phyloP scores from a whole-genome alignment of 129 eudicot genomes.

The Smallanthus sonchifolius region DNA sequence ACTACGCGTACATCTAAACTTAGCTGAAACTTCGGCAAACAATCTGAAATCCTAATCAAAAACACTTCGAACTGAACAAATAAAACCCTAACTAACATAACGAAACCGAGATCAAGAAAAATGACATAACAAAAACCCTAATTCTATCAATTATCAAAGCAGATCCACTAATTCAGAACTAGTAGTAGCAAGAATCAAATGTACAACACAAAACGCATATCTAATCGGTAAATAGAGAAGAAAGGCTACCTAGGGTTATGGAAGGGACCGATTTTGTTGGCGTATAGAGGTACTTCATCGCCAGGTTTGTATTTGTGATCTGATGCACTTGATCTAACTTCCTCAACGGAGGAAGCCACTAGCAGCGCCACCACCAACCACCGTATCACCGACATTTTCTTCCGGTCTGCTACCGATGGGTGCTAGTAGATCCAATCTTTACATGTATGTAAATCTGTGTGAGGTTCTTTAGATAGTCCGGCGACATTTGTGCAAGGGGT shows the following conservation, averaged over 20 bases:
- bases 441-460: conserved; percentile 1
- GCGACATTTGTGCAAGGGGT: conserved; percentile 11
- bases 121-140: not conserved
- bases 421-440: conserved; percentile 22
- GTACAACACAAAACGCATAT: not conserved
- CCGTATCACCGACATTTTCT: conserved; percentile 27
- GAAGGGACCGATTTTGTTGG: conserved; percentile 91
- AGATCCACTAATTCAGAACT: conserved; percentile 11
- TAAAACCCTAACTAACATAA: not conserved
- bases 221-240: not conserved
- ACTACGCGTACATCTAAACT: not conserved
- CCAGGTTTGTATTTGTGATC: conserved; percentile 73
- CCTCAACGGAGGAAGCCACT: not conserved
- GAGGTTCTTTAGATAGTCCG: conserved; percentile 1
- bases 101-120: conserved; percentile 12
- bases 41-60: not conserved
- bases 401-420: not conserved
- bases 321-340: conserved; percentile 62
- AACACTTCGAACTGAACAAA: not conserved
- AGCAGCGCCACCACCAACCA: conserved; percentile 29
- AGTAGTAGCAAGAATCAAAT: conserved; percentile 14
- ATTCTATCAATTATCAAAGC: conserved; percentile 10
- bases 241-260: conserved; percentile 74
- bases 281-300: conserved; percentile 77
- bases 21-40: conserved; percentile 6